phyloP scores from a whole-genome alignment of 306 rosid species.

The Delonix regia region DNA sequence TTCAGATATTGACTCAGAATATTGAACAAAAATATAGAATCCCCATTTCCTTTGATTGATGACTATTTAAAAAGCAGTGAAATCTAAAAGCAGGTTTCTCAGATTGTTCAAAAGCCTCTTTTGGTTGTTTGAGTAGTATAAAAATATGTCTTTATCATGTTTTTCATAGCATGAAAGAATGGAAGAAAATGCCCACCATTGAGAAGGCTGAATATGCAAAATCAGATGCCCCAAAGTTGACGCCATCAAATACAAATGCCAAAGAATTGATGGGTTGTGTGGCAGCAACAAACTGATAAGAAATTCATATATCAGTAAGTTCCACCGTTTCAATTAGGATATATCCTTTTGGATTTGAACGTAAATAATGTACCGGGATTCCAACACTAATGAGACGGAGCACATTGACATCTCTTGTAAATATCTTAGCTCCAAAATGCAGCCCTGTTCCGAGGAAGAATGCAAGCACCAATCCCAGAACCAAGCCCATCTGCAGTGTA shows the following conservation, averaged over 20 bases:
- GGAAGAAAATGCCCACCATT: slow-evolving; percentile 62
- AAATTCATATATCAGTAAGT: slow-evolving; percentile 31
- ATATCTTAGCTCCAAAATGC: slow-evolving; percentile 76
- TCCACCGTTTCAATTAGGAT: slow-evolving; percentile 3
- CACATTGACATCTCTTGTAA: slow-evolving; percentile 69
- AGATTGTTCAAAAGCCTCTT: not conserved
- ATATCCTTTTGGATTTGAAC: slow-evolving; percentile 25
- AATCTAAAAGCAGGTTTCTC: not conserved
- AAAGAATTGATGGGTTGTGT: slow-evolving; percentile 90
- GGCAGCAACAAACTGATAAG: slow-evolving; percentile 81
- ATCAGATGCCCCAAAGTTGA: slow-evolving; percentile 98
- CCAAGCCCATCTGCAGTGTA: slow-evolving; percentile 77
- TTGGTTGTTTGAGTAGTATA: not conserved
- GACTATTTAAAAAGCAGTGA: not conserved
- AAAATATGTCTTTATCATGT: slow-evolving; percentile 9
- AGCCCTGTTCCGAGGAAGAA: slow-evolving; percentile 73
- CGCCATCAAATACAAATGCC: slow-evolving; percentile 95
- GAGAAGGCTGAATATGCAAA: slow-evolving; percentile 95
- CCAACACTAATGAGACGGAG: slow-evolving; percentile 74
- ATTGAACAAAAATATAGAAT: not conserved
- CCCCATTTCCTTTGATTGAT: not conserved
- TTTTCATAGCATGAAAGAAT: slow-evolving; percentile 2
- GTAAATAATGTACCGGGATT: slow-evolving; percentile 68
- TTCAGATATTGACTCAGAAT: not conserved
- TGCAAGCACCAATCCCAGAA: slow-evolving; percentile 74